Percentiles rank a stretch among this genome's conserved stretches.
phyloP scores from a whole-genome alignment of 192 early-diverging fungal genomes.

The Gamsiella multidivaricata region DNA sequence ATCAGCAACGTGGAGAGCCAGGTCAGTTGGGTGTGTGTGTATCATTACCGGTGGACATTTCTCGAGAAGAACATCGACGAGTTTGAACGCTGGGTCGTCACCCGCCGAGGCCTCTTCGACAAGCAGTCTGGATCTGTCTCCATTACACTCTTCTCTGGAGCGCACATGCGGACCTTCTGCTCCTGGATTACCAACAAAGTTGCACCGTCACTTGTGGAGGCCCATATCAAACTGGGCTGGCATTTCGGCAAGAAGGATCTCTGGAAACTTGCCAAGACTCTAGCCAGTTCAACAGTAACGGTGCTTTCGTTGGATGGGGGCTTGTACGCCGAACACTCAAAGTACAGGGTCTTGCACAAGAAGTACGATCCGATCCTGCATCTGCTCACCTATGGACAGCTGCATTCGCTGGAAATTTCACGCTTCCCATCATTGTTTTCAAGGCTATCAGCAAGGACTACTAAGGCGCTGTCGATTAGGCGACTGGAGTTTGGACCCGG shows the following conservation, averaged over 20 bases:
- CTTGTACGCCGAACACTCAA: constrained; percentile 18
- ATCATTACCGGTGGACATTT: constrained; percentile 53
- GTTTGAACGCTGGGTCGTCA: constrained; percentile 43
- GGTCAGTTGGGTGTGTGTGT: constrained; percentile 47
- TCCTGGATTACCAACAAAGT: constrained; percentile 51
- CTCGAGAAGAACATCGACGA: constrained; percentile 50
- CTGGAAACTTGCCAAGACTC: constrained; percentile 27
- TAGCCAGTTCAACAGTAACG: constrained; percentile 41
- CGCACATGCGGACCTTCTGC: constrained; percentile 39
- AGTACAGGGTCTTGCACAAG: constrained; percentile 33
- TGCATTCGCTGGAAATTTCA: constrained; percentile 26
- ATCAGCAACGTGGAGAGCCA: constrained; percentile 39
- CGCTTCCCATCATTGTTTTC: constrained; percentile 39
- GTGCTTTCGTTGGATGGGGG: constrained; percentile 43
- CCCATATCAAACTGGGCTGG: constrained; percentile 47
- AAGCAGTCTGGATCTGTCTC: constrained; percentile 45
- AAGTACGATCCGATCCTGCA: constrained; percentile 48
- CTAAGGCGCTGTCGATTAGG: constrained; percentile 20
- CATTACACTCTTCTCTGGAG: constrained; percentile 29
- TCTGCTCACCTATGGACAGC: constrained; percentile 34
- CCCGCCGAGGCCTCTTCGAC: constrained; percentile 42
- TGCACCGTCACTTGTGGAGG: constrained; percentile 46
- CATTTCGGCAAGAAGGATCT: constrained; percentile 47
- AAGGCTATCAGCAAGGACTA: constrained; percentile 21
- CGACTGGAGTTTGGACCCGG: constrained; percentile 40